Percentiles rank a stretch among this genome's conserved stretches.
Conservation (phyloP, 23 red algal species). For the Gracilaria caudata region DNA sequence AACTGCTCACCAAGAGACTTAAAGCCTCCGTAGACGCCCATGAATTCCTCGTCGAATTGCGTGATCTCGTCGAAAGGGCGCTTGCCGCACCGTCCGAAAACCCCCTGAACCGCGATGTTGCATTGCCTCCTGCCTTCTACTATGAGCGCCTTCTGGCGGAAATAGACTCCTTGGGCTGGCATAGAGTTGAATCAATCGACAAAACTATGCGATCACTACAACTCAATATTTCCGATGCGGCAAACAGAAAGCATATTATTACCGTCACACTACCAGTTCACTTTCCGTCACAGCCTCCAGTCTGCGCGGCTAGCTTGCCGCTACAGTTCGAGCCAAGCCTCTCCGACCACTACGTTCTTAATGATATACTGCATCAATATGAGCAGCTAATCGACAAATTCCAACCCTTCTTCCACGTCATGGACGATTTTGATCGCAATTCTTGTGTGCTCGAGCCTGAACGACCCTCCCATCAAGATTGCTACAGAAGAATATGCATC, state of each 20-base stretch:
- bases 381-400: conserved; percentile 10
- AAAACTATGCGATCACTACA: conserved; percentile 35
- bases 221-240: conserved; percentile 24
- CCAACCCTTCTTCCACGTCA: conserved; percentile 38
- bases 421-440: conserved; percentile 67
- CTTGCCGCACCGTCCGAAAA: neutral
- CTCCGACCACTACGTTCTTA: neutral
- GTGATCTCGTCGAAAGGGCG: conserved; percentile 45
- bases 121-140: conserved; percentile 48
- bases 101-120: neutral
- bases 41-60: conserved; percentile 63
- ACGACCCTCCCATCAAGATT: conserved; percentile 17
- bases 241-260: conserved; percentile 34
- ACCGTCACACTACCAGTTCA: conserved; percentile 16
- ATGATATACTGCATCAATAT: conserved; percentile 19
- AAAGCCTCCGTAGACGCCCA: conserved; percentile 16
- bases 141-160: conserved; percentile 70
- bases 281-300: conserved; percentile 45
- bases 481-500: conserved; percentile 49
- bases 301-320: conserved; percentile 32
- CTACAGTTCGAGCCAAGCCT: conserved; percentile 21
- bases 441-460: conserved; percentile 60
- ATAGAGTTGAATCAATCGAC: conserved; percentile 22
- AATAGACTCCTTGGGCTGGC: conserved; percentile 60
- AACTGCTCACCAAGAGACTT: conserved; percentile 2